A percentile compares a stretch with the other conserved stretches of the same genome.
Conservation (phyloP, 352 stramenopile species). For the Phytophthora sojae region DNA sequence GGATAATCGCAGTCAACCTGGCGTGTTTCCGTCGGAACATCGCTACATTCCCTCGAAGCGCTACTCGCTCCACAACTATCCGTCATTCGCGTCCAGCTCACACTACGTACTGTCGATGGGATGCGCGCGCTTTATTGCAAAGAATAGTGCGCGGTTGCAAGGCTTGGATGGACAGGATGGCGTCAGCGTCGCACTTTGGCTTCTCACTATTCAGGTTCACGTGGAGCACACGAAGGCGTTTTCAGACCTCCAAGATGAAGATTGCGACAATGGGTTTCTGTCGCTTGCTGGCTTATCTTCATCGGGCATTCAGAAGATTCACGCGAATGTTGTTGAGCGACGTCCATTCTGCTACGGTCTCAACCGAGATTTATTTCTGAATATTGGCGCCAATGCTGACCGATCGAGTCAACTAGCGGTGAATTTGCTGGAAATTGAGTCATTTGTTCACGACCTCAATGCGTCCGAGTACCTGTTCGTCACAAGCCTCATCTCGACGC, state of each 20-base stretch:
- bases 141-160: conserved; percentile 32
- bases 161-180: conserved; percentile 51
- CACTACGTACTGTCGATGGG: conserved; percentile 54
- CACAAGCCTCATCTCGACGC: conserved; percentile 14
- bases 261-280: neutral
- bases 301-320: conserved; percentile 23
- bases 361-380: neutral
- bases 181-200: conserved; percentile 60
- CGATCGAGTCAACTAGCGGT: neutral
- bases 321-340: conserved; percentile 36
- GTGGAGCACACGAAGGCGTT: conserved; percentile 1
- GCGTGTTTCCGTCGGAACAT: neutral
- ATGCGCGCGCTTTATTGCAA: conserved; percentile 45
- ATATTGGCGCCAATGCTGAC: no score
- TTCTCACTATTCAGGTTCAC: conserved; percentile 57
- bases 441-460: conserved; percentile 33
- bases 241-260: neutral
- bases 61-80: conserved; percentile 34
- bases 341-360: conserved; percentile 12
- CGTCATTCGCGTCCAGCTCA: conserved; percentile 39
- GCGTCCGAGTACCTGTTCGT: neutral
- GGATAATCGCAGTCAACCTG: neutral
- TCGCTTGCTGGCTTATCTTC: neutral
- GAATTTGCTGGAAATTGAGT: conserved; percentile 4
- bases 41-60: conserved; percentile 10